Base-by-base conservation (phyloP, 768 basidiomycete genomes). In the Amylocystis lapponica region DNA sequence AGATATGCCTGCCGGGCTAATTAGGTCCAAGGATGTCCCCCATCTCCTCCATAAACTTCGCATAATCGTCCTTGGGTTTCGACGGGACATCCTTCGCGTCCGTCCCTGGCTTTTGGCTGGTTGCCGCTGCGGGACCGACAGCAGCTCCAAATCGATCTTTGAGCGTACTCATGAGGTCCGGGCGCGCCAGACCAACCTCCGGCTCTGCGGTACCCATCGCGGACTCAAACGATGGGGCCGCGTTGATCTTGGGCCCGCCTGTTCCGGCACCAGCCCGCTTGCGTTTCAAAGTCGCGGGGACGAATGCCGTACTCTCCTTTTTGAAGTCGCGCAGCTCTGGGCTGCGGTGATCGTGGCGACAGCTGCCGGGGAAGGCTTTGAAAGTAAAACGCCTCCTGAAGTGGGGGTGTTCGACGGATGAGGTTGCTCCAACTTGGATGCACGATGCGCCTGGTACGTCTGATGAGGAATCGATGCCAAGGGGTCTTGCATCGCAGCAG, bases 301-400 rank as follows among this genome's bases (percentile, higher is more conserved):
- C 79, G 55, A 99, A 98, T 0, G 87, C 80, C 1, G 91, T 95
- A 8, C 87, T 86, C 61, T 99, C 96, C 63, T 91, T 93, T 68
- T 93, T 91, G 48, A 98, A 71, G 64, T 99, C 91, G 12, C 95
- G 86, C 39, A 99, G 64, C 58, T 91, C 75, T 4, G 96, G 91
- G 71, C 90, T 2, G 93, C 92, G 17, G 78, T 83, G 39, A 97
- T 81, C 2, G 78, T 86, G 2, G 88, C 90, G 6, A 76, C 66
- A 2, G 69, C 70, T 13, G 71, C 47, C 33, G 63, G 66, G 9
- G 70, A 63, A n/a, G n/a, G n/a, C 20, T 54, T 58, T 19, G 67
- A 32, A 13, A 49, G 9, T 1, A 42, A 36, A 5, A 53, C 45
- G 14, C 46, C 44, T 2, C 53, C 55, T 8, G 55, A 52, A 1